phyloP scores from a whole-genome alignment of 2,329 filamentous ascomycete species.

The Clarireedia homoeocarpa region DNA sequence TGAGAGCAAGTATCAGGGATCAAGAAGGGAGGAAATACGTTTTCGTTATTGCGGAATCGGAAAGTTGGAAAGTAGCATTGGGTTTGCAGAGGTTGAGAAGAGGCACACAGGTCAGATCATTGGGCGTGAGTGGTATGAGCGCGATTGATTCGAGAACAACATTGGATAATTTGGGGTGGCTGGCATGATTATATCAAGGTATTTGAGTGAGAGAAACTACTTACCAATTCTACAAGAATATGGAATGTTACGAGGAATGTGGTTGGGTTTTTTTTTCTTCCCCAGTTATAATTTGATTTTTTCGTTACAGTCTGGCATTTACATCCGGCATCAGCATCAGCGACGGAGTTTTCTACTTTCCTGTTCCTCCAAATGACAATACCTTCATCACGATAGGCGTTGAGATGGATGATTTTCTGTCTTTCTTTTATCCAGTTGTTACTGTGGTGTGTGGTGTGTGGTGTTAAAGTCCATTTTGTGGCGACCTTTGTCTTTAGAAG shows the following conservation, averaged over 20 bases:
- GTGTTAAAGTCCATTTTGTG: background rate
- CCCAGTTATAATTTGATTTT: background rate
- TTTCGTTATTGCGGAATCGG: slow-evolving; percentile 56
- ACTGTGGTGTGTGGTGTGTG: background rate
- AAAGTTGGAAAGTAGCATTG: slow-evolving; percentile 60
- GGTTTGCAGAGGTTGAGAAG: slow-evolving; percentile 53
- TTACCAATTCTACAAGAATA: background rate
- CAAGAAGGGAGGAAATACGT: slow-evolving; percentile 59
- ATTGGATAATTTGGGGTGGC: slow-evolving; percentile 51
- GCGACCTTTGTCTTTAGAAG: background rate
- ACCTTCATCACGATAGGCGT: background rate
- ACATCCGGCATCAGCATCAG: background rate
- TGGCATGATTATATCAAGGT: background rate
- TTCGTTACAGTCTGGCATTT: background rate
- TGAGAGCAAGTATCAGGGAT: slow-evolving; percentile 57
- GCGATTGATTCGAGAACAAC: slow-evolving; percentile 45
- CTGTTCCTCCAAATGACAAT: background rate
- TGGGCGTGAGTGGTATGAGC: slow-evolving; percentile 51
- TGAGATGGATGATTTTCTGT: background rate
- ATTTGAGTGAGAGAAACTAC: background rate
- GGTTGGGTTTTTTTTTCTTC: background rate
- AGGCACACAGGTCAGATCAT: slow-evolving; percentile 51
- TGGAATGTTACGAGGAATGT: background rate
- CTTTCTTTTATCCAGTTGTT: background rate
- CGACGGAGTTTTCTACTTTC: background rate